A percentile compares a stretch with the other conserved stretches of the same genome.
Evolutionary conservation across 2,329 filamentous ascomycete genomes (phyloP).

Genomic region (Cercospora sesami): DNA sequence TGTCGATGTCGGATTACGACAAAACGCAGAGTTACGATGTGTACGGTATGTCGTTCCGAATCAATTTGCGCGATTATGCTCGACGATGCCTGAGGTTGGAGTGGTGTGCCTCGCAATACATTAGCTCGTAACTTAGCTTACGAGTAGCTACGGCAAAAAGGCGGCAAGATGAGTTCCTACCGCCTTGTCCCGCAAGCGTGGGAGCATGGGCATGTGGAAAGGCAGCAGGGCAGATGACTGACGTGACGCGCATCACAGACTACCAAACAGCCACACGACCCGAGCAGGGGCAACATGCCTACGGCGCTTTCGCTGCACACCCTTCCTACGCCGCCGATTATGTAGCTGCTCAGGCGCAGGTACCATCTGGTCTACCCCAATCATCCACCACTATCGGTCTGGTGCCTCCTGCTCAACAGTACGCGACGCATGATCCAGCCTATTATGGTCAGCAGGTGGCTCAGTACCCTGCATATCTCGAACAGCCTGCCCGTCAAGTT

Average conservation of each 20-base stretch:
- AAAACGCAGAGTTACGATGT: constrained; percentile 74
- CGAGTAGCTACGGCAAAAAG: constrained; percentile 11
- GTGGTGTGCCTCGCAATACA: constrained; percentile 17
- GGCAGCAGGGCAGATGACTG: constrained; percentile 45
- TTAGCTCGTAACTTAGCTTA: constrained; percentile 16
- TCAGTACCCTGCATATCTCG: constrained; percentile 66
- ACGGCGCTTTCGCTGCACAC: constrained; percentile 50
- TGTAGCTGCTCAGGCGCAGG: constrained; percentile 51
- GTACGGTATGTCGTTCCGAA: constrained; percentile 66
- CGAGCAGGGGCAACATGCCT: constrained; percentile 56
- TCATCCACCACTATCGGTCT: constrained; percentile 48
- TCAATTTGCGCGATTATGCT: constrained; percentile 13
- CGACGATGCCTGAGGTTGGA: constrained; percentile 12
- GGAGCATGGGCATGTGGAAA: constrained; percentile 29
- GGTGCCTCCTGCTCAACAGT: constrained; percentile 45
- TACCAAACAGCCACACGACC: constrained; percentile 60
- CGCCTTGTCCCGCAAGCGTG: constrained; percentile 23
- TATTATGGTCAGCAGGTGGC: constrained; percentile 56
- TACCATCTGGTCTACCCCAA: constrained; percentile 50
- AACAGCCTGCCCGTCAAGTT: constrained; percentile 58
- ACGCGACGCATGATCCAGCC: constrained; percentile 52
- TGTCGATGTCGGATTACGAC: constrained; percentile 79
- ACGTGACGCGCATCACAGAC: constrained; percentile 48
- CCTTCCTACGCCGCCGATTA: constrained; percentile 53
- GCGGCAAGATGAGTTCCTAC: constrained; percentile 17